Evolutionary conservation across 78 protist genomes (phyloP).

Genomic region (Acrasis kona): DNA sequence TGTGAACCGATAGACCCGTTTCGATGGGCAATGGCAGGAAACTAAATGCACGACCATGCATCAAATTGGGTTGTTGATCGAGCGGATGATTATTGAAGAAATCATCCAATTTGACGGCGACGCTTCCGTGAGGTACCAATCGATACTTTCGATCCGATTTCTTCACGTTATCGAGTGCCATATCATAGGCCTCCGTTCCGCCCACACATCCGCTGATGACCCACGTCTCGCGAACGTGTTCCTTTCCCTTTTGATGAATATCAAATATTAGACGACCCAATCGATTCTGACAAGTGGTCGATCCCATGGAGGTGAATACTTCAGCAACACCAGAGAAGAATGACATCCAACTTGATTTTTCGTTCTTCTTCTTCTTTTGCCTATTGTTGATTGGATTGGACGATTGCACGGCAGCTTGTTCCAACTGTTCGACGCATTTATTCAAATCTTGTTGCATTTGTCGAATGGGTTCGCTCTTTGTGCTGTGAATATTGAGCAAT

Average conservation of each 20-base stretch:
- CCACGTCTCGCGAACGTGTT: not conserved
- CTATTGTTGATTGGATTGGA: not conserved
- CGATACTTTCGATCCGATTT: no score
- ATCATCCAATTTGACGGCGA: not conserved
- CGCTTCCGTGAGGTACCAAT: no score
- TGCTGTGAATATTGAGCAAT: not conserved
- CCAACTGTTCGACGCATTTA: not conserved
- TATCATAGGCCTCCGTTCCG: no score
- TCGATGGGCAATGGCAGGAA: constrained; percentile 8
- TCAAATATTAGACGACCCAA: not conserved
- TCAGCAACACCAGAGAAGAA: no score
- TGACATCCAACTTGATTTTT: no score
- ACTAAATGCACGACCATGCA: not conserved
- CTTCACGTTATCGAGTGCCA: no score
- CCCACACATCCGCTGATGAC: not conserved
- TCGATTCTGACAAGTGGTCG: no score
- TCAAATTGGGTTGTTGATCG: not conserved
- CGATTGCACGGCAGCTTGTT: not conserved
- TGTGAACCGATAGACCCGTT: constrained; percentile 3
- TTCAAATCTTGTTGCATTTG: not conserved
- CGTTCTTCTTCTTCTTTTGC: not conserved
- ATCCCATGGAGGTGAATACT: not conserved
- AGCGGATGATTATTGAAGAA: not conserved
- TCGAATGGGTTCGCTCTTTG: no score
- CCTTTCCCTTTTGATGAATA: not conserved